phyloP scores from a whole-genome alignment of 441 rosid genomes.

The Pelargonium myrrhifolium region DNA sequence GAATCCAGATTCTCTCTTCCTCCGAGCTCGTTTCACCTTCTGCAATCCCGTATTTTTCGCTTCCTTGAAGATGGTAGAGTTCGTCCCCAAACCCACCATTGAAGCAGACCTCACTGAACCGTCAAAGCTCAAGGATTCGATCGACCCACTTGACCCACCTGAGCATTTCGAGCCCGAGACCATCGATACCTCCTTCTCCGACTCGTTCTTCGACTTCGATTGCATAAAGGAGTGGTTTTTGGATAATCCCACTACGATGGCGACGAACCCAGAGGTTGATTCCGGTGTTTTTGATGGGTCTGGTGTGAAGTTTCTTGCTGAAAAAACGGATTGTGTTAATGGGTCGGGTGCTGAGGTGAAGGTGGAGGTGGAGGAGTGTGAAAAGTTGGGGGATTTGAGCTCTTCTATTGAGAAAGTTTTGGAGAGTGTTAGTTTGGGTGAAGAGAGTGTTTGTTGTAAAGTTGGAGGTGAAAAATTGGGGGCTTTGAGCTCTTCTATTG shows the following conservation, averaged over 20 bases:
- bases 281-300: slow-evolving; percentile 29
- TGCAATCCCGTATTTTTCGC: neutral
- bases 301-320: neutral
- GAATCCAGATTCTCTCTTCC: neutral
- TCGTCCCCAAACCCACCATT: slow-evolving; percentile 28
- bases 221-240: slow-evolving; percentile 43
- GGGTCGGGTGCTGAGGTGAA: slow-evolving; percentile 25
- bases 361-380: slow-evolving; percentile 23
- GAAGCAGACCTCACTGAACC: slow-evolving; percentile 19
- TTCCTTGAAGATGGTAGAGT: slow-evolving; percentile 50
- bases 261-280: slow-evolving; percentile 18
- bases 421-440: slow-evolving; percentile 40
- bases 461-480: slow-evolving; percentile 9
- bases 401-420: slow-evolving; percentile 44
- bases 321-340: slow-evolving; percentile 11
- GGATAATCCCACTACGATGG: slow-evolving; percentile 21
- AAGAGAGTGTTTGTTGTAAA: slow-evolving; percentile 2
- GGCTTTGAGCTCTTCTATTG: slow-evolving; percentile 34
- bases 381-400: slow-evolving; percentile 24
- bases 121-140: slow-evolving; percentile 1
- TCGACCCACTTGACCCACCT: neutral
- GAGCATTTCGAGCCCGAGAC: slow-evolving; percentile 11
- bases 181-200: slow-evolving; percentile 31
- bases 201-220: slow-evolving; percentile 60
- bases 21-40: neutral